A percentile compares a stretch with the other conserved stretches of the same genome.
phyloP scores from a whole-genome alignment of 441 rosid genomes.

The Populus hybrid region DNA sequence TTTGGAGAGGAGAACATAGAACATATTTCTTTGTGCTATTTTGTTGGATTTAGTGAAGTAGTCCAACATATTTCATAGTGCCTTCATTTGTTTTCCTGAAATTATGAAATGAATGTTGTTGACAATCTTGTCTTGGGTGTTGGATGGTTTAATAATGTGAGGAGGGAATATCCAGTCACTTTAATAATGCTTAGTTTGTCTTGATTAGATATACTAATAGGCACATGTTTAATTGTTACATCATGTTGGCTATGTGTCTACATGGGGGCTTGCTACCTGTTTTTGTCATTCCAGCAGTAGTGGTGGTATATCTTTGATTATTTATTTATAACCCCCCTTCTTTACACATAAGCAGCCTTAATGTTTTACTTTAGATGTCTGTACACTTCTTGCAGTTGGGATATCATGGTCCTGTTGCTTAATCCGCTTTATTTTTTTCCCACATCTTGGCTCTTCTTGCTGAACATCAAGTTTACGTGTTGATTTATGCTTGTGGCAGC shows the following conservation, averaged over 20 bases:
- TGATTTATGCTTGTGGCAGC: constrained; percentile 39
- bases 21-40: background rate
- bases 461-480: constrained; percentile 6
- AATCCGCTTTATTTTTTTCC: background rate
- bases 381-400: background rate
- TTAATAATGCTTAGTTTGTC: background rate
- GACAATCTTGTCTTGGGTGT: background rate
- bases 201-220: background rate
- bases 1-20: background rate
- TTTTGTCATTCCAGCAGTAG: background rate
- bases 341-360: background rate
- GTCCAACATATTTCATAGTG: no score
- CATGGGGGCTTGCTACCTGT: background rate
- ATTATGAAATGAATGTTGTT: background rate
- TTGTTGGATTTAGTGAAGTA: background rate
- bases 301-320: background rate
- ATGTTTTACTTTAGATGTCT: background rate
- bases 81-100: background rate
- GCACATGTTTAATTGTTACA: background rate
- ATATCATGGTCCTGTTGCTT: background rate
- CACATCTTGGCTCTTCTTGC: background rate
- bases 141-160: background rate
- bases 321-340: background rate
- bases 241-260: background rate
- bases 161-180: background rate